A percentile compares a stretch with the other conserved stretches of the same genome.
Evolutionary conservation across 1,139 yeast genomes (phyloP).

Genomic region (Sugiyamaella paludigena): DNA sequence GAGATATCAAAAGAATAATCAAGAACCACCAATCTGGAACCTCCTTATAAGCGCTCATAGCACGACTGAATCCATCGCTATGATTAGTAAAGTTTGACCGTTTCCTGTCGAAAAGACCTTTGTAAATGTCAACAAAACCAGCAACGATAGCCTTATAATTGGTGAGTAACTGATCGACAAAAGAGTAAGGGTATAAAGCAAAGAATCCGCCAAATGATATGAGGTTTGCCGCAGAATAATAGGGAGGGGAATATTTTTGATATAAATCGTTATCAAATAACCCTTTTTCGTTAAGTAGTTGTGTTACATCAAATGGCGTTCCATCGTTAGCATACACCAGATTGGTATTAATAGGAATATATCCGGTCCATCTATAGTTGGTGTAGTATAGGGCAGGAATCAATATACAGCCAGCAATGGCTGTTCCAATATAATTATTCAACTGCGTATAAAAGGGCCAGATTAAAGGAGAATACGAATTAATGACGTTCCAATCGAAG

Average conservation of each 20-base stretch:
- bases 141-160: constrained; percentile 28
- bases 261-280: constrained; percentile 35
- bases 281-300: constrained; percentile 41
- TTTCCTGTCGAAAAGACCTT: constrained; percentile 11
- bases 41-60: constrained; percentile 35
- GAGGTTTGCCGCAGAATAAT: constrained; percentile 41
- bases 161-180: constrained; percentile 26
- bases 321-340: constrained; percentile 50
- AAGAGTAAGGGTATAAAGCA: constrained; percentile 33
- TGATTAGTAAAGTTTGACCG: constrained; percentile 10
- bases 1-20: constrained; percentile 45
- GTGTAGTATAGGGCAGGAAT: constrained; percentile 49
- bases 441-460: constrained; percentile 34
- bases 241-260: constrained; percentile 49
- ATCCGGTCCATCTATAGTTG: constrained; percentile 52
- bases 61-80: constrained; percentile 12
- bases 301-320: constrained; percentile 42
- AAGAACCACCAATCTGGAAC: constrained; percentile 64
- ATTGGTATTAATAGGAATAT: constrained; percentile 55
- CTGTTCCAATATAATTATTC: constrained; percentile 46
- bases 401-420: constrained; percentile 43
- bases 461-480: constrained; percentile 37
- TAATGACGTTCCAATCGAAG: constrained; percentile 52
- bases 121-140: constrained; percentile 22
- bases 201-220: constrained; percentile 39